Conservation (phyloP, 2,329 filamentous ascomycete species). For the Talaromyces verruculosus region DNA sequence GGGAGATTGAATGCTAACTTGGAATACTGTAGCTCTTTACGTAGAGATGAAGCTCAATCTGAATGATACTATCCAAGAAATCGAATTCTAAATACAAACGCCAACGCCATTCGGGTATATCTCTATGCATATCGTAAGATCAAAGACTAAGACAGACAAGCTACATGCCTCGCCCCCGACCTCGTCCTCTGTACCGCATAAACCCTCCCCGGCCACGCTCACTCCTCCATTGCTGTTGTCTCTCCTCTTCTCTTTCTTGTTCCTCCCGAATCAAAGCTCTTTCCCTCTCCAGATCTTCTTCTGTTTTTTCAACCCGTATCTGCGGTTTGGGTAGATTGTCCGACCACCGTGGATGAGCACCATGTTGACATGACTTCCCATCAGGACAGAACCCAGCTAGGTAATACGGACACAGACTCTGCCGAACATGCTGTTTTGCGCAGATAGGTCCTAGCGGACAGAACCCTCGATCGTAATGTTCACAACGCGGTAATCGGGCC, state of each 20-base stretch:
- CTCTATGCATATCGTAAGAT: conserved; percentile 5
- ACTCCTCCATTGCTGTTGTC: conserved; percentile 54
- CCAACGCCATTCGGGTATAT: conserved; percentile 12
- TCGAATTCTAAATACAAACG: conserved; percentile 1
- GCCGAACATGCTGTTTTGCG: conserved; percentile 82
- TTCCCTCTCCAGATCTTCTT: conserved; percentile 65
- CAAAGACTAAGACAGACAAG: not conserved
- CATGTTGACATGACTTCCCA: conserved; percentile 70
- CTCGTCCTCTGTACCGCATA: conserved; percentile 48
- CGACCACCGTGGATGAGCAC: conserved; percentile 77
- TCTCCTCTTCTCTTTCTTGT: conserved; percentile 56
- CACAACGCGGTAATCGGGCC: conserved; percentile 74
- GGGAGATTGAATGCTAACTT: not conserved
- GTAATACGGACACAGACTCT: conserved; percentile 79
- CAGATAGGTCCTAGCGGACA: conserved; percentile 87
- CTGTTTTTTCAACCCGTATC: conserved; percentile 67
- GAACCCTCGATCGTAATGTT: conserved; percentile 92
- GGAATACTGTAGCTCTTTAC: not conserved
- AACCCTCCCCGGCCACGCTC: conserved; percentile 54
- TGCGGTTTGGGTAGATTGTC: conserved; percentile 63
- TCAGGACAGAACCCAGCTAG: conserved; percentile 94
- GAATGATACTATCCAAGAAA: not conserved
- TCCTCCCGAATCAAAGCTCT: conserved; percentile 58
- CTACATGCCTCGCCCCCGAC: conserved; percentile 34
- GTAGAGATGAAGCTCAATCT: not conserved